Conservation (phyloP, 2,329 filamentous ascomycete genomes). For the Cercospora nicotianae region DNA sequence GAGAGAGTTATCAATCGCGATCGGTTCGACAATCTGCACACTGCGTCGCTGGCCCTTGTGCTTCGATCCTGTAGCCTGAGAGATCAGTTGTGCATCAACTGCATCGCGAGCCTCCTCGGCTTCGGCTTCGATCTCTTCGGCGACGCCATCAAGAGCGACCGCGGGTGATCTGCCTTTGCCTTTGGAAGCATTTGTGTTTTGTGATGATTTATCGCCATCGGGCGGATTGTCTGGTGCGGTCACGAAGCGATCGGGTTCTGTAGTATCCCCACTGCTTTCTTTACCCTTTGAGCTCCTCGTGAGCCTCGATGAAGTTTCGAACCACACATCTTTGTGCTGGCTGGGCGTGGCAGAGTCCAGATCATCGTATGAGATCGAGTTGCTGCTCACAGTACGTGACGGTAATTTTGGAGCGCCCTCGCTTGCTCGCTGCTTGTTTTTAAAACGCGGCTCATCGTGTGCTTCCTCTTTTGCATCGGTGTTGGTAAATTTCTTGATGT, state of each 20-base stretch:
- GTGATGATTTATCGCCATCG: constrained; percentile 12
- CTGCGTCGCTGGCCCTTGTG: constrained; percentile 22
- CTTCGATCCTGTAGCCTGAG: constrained; percentile 16
- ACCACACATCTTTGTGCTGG: constrained; percentile 24
- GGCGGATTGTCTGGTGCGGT: constrained; percentile 19
- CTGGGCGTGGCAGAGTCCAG: constrained; percentile 14
- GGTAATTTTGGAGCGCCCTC: constrained; percentile 12
- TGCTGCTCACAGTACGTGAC: constrained; percentile 9
- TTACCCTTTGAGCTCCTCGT: constrained; percentile 21
- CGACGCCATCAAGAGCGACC: constrained; percentile 22
- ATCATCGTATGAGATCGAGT: constrained; percentile 10
- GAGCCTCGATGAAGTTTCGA: constrained; percentile 21
- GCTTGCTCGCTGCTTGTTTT: constrained; percentile 26
- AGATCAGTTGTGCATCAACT: constrained; percentile 14
- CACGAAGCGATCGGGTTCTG: constrained; percentile 23
- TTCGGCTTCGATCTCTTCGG: constrained; percentile 20
- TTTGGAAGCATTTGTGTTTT: constrained; percentile 14
- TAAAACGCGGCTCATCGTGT: constrained; percentile 26
- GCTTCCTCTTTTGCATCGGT: constrained; percentile 14
- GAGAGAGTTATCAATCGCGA: constrained; percentile 18
- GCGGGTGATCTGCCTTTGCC: constrained; percentile 25
- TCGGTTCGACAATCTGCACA: constrained; percentile 28
- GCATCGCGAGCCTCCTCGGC: constrained; percentile 13
- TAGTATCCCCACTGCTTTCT: constrained; percentile 19
- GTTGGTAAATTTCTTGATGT: constrained; percentile 52